Conservation (phyloP, 2,329 filamentous ascomycete genomes). For the Periglandula ipomoeae region DNA sequence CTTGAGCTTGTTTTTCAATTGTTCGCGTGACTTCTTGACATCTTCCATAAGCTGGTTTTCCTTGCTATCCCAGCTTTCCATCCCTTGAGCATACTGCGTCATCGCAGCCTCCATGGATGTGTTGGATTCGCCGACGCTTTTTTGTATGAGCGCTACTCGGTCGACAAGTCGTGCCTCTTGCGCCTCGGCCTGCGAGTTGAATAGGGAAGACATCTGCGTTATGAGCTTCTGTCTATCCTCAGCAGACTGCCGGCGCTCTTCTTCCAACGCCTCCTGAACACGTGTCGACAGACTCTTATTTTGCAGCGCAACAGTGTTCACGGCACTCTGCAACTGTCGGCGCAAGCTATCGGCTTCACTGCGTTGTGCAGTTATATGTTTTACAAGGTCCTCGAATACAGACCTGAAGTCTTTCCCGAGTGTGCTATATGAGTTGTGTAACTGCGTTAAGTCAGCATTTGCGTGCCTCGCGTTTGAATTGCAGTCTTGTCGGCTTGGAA, state of each 20-base stretch:
- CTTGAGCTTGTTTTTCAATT: conserved; percentile 72
- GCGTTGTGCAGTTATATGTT: conserved; percentile 67
- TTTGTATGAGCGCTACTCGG: conserved; percentile 53
- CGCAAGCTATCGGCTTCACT: conserved; percentile 65
- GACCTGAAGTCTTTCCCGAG: conserved; percentile 80
- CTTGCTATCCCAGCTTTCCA: conserved; percentile 65
- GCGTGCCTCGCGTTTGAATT: neutral
- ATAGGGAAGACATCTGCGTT: conserved; percentile 64
- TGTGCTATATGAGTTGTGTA: conserved; percentile 75
- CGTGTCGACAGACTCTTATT: conserved; percentile 57
- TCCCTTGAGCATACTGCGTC: conserved; percentile 56
- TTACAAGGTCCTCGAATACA: conserved; percentile 73
- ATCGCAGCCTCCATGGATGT: conserved; percentile 57
- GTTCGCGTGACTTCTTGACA: conserved; percentile 64
- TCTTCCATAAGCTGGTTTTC: conserved; percentile 62
- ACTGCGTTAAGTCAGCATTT: conserved; percentile 29
- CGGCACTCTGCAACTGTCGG: conserved; percentile 62
- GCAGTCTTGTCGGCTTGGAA: neutral
- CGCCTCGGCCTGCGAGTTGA: conserved; percentile 62
- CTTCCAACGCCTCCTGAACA: conserved; percentile 61
- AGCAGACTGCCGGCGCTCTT: conserved; percentile 65
- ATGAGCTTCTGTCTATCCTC: conserved; percentile 67
- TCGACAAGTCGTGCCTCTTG: conserved; percentile 64
- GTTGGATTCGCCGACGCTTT: conserved; percentile 54
- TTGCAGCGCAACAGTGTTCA: conserved; percentile 56